Base-by-base conservation (phyloP, 768 basidiomycete species). In the Russula emetica region DNA sequence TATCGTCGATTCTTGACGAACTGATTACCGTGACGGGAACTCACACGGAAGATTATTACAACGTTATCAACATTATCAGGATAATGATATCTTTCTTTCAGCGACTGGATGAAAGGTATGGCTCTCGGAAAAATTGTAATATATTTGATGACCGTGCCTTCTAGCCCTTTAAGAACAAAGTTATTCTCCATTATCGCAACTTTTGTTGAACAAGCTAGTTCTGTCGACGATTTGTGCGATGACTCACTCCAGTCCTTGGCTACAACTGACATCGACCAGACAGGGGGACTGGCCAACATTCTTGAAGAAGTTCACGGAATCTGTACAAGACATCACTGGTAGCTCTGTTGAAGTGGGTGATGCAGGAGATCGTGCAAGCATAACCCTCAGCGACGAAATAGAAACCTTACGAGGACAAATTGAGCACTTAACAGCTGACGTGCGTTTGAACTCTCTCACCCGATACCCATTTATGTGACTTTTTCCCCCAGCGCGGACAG, bases 381-480 rank as follows among this genome's bases (percentile, higher is more conserved):
- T 75, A n/a, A 69, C 82, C 0, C 78, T 85, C 42, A 79, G 85
- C 45, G 79, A 84, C 59, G 88, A 92, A 71, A 73, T 87, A 2
- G 85, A 85, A 64, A 74, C 74, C 3, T 75, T 93, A 50, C 81
- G 84, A 13, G 71, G 70, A 10, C 80, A 83, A 70, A 81, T 90
- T 0, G 85, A 88, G 36, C 79, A 83, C 57, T 79, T 92, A 3
- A 83, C 75, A 47, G 82, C 82, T 54, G 88, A 92, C 81, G 88
- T 88, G 67, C 54, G 75, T 69, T n/a, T 30, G 26, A 24, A 56
- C 45, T 16, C 30, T 38, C 52, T 18, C 50, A 36, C 44, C 26
- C 38, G 34, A 32, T 5, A 38, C 26, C 28, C 30, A 38, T 26
- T 36, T n/a, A 36, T 16, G 26, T 56, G 32, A 61, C 40, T 30